Base-by-base conservation (phyloP, 306 rosid species). In the Cicer chorassanicum region DNA sequence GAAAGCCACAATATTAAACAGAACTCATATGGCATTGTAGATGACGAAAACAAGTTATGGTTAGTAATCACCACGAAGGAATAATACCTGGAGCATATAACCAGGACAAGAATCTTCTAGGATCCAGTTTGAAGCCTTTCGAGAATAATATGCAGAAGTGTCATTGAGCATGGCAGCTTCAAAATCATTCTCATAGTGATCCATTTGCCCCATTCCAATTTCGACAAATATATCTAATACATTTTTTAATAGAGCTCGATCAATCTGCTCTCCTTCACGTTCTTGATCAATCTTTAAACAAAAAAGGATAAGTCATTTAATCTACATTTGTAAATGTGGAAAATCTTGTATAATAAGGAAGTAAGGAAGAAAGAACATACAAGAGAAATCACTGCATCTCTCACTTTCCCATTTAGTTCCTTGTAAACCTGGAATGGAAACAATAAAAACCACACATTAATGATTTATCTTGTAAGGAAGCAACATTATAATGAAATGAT, bases 211-310 rank as follows among this genome's bases (percentile, higher is more conserved):
- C 98, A 93, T 88, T 45, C 98, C 98, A 81, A 93, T 91, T 61
- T 88, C 98, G 38, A 93, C 97, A 84, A 91, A 93, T 82, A 93
- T 91, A 76, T 89, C 98, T 65, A 91, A 59, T 34, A 93, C 96
- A 82, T 91, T 89, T 82, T 91, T 93, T 70, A 91, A 68, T 15
- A 93, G 66, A 14, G 96, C 96, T 79, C 93, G 83, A 68, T 93
- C 98, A 79, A 91, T 88, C 84, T 91, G 97, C 86, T 93, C 96
- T 77, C 98, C 97, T 55, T 93, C 97, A 10, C 98, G 98, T 82
- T 93, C 98, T 82, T 91, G 90, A 82, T 91, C 93, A 78, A 93
- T 87, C 98, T 93, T 82, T 46, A 71, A 73, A 45, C 48, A 65
- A 34, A 63, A 60, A 64, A 42, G 29, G 62, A 55, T 54, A 46